A percentile compares a stretch with the other conserved stretches of the same genome.
These are phyloP conservation scores for Atkinsonella hypoxylon DNA, from an alignment of 2,329 filamentous ascomycete genomes.

Conservation along the genomic window DNA sequence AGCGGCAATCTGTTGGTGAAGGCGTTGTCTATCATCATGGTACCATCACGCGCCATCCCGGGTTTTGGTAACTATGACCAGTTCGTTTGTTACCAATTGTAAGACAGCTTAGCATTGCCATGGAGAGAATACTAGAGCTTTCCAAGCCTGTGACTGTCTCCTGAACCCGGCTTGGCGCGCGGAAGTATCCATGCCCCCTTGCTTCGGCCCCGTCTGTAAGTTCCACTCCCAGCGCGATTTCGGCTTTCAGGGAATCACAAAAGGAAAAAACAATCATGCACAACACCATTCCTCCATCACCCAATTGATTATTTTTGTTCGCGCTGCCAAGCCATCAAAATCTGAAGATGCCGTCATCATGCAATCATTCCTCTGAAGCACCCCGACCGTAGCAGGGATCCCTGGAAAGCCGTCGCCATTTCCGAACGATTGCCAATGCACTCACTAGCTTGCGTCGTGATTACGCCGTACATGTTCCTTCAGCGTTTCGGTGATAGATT, in stretches of 20 bases:
- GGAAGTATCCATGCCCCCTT: neutral
- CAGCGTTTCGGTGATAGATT: neutral
- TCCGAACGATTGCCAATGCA: neutral
- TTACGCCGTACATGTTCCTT: neutral
- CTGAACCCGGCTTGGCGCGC: too few relatives aligned
- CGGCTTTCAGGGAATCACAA: neutral
- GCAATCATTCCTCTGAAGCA: neutral
- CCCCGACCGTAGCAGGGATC: neutral
- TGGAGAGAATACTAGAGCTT: too few relatives aligned
- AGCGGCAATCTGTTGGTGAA: too few relatives aligned
- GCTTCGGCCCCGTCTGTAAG: neutral
- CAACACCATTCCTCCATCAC: neutral
- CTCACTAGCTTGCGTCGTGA: neutral
- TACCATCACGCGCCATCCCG: too few relatives aligned
- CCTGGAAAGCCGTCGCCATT: neutral
- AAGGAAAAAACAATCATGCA: neutral
- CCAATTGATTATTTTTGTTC: neutral
- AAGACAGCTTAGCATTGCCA: too few relatives aligned
- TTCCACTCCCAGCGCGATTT: neutral
- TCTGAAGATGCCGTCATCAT: neutral
- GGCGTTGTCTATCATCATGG: neutral
- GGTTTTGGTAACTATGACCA: too few relatives aligned
- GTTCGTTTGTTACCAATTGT: too few relatives aligned
- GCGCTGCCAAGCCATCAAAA: neutral
- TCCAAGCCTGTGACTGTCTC: too few relatives aligned